Percentiles rank a stretch among this genome's conserved stretches.
Evolutionary conservation across 169 alveolate genomes (phyloP).

Genomic region (Plasmodium ovale): DNA sequence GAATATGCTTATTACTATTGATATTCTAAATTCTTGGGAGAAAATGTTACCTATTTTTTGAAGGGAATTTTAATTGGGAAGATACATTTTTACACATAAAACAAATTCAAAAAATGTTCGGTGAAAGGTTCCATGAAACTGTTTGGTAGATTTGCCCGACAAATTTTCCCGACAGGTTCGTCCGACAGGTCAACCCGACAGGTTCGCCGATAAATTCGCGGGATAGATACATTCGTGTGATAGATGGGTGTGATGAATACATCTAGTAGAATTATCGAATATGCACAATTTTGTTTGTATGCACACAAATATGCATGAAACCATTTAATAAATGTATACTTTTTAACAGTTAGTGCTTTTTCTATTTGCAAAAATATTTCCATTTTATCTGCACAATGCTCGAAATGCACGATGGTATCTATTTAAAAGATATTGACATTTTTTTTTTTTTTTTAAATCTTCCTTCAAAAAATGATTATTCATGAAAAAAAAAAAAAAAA

Average conservation of each 20-base stretch:
- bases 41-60: too few species aligned
- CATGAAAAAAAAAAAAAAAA: neutral
- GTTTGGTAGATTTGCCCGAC: neutral
- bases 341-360: neutral
- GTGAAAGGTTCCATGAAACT: neutral
- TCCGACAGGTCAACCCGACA: conserved; percentile 4
- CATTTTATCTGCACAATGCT: too few species aligned
- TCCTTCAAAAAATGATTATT: neutral
- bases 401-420: too few species aligned
- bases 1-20: too few species aligned
- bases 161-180: neutral
- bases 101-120: neutral
- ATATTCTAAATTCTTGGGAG: too few species aligned
- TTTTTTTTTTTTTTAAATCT: neutral
- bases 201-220: too few species aligned
- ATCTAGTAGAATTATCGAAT: neutral
- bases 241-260: neutral
- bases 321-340: neutral
- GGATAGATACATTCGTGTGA: conserved; percentile 1
- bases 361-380: too few species aligned
- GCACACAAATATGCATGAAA: neutral
- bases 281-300: neutral
- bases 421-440: neutral
- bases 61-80: too few species aligned
- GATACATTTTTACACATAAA: too few species aligned